Percentiles rank a stretch among this genome's conserved stretches.
Conservation (phyloP, 331 rosid genomes). For the Malus hybrid region DNA sequence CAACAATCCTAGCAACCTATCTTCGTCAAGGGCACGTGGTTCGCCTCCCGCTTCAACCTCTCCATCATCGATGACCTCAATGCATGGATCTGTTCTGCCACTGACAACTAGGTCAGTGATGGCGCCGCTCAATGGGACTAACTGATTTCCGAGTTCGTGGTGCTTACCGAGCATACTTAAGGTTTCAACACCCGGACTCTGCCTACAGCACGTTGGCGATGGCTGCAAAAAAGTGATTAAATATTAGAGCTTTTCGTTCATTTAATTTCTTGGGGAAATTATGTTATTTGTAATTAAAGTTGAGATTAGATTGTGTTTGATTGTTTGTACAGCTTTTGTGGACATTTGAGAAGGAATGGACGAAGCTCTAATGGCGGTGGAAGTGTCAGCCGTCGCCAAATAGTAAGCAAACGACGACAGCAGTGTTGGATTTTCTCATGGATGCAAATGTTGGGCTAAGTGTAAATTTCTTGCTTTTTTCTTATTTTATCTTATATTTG, state of each 20-base stretch:
- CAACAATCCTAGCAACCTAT: constrained; percentile 30
- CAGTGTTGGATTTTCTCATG: constrained; percentile 73
- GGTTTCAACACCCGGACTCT: constrained; percentile 65
- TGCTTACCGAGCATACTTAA: constrained; percentile 60
- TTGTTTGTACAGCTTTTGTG: constrained; percentile 53
- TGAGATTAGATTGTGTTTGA: too few relatives aligned
- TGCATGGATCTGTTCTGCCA: constrained; percentile 63
- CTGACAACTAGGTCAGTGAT: constrained; percentile 56
- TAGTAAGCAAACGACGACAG: constrained; percentile 48
- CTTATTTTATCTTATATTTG: background rate
- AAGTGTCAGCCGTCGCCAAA: constrained; percentile 55
- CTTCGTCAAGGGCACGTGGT: constrained; percentile 70
- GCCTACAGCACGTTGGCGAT: constrained; percentile 7
- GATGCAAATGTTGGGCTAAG: constrained; percentile 71
- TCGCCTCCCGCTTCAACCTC: constrained; percentile 47
- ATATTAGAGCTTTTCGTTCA: background rate
- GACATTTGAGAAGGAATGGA: constrained; percentile 85
- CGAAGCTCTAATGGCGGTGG: constrained; percentile 82
- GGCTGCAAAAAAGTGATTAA: constrained; percentile 45
- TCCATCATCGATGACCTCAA: constrained; percentile 58
- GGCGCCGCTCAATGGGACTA: constrained; percentile 92
- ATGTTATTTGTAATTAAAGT: too few relatives aligned
- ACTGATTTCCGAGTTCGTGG: constrained; percentile 49
- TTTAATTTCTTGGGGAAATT: background rate
- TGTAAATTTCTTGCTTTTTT: constrained; percentile 10